Conservation (phyloP, 2,329 filamentous ascomycete species). For the Metarhizium anisopliae region DNA sequence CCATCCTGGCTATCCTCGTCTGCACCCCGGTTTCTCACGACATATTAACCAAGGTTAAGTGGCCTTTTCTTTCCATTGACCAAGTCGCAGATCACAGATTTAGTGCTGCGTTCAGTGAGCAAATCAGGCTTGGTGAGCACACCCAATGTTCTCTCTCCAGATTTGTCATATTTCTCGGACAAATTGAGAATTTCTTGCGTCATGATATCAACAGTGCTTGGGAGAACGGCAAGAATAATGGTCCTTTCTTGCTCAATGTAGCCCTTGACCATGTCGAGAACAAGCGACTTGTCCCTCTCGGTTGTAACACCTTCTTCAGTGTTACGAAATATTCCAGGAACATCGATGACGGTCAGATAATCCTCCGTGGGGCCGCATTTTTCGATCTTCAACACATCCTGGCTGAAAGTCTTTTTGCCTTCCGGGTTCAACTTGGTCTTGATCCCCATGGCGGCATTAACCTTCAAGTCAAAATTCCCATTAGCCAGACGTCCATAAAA, state of each 20-base stretch:
- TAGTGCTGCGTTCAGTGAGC: constrained; percentile 29
- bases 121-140: constrained; percentile 54
- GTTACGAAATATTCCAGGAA: constrained; percentile 42
- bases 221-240: constrained; percentile 39
- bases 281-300: constrained; percentile 32
- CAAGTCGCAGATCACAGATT: constrained; percentile 30
- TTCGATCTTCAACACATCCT: constrained; percentile 31
- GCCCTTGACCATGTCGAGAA: constrained; percentile 35
- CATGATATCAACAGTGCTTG: constrained; percentile 30
- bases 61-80: constrained; percentile 29
- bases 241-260: constrained; percentile 38
- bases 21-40: constrained; percentile 38
- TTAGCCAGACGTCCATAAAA: not conserved
- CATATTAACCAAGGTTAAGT: constrained; percentile 37
- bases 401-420: constrained; percentile 28
- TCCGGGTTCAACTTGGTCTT: constrained; percentile 10
- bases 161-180: constrained; percentile 27
- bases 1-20: constrained; percentile 26
- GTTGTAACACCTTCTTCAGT: constrained; percentile 28
- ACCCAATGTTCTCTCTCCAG: constrained; percentile 33
- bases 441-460: constrained; percentile 36
- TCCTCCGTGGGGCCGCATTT: constrained; percentile 35
- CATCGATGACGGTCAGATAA: constrained; percentile 44
- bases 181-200: constrained; percentile 31
- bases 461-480: constrained; percentile 24